Evolutionary conservation across 306 rosid species (phyloP).

Genomic region (Mimosa pudica): DNA sequence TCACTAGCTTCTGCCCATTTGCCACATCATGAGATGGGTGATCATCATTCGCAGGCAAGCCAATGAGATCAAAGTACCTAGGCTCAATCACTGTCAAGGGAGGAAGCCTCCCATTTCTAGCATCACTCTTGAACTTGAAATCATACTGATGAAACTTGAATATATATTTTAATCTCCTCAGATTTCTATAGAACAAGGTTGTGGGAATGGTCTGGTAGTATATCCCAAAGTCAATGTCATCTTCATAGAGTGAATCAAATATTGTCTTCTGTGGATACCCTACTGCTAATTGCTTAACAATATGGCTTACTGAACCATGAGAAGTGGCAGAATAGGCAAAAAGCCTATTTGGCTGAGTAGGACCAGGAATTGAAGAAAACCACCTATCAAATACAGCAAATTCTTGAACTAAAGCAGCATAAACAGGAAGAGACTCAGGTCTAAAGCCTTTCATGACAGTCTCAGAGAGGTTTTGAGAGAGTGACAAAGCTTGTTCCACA

Average conservation of each 20-base stretch:
- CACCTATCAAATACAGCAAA: slow-evolving; percentile 87
- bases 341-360: slow-evolving; percentile 96
- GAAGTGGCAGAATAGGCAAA: slow-evolving; percentile 95
- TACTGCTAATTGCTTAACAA: slow-evolving; percentile 70
- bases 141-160: slow-evolving; percentile 80
- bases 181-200: slow-evolving; percentile 77
- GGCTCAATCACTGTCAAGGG: slow-evolving; percentile 91
- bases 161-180: slow-evolving; percentile 81
- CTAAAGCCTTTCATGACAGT: slow-evolving; percentile 91
- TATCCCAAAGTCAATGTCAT: slow-evolving; percentile 67
- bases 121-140: slow-evolving; percentile 76
- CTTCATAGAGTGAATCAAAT: slow-evolving; percentile 79
- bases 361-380: slow-evolving; percentile 97
- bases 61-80: slow-evolving; percentile 74
- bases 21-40: slow-evolving; percentile 94
- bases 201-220: slow-evolving; percentile 88
- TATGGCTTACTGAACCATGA: slow-evolving; percentile 93
- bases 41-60: slow-evolving; percentile 84
- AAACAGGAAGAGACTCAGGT: slow-evolving; percentile 79
- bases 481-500: slow-evolving; percentile 85
- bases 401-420: slow-evolving; percentile 69
- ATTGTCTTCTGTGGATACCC: slow-evolving; percentile 97
- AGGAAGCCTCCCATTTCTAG: slow-evolving; percentile 82
- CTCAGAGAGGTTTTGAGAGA: slow-evolving; percentile 77
- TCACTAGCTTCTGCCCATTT: slow-evolving; percentile 10